Evolutionary conservation across 805 yeast species (phyloP), one percentile per base, ranked within the genome.

Genomic region (Scheffersomyces amazonensis): DNA sequence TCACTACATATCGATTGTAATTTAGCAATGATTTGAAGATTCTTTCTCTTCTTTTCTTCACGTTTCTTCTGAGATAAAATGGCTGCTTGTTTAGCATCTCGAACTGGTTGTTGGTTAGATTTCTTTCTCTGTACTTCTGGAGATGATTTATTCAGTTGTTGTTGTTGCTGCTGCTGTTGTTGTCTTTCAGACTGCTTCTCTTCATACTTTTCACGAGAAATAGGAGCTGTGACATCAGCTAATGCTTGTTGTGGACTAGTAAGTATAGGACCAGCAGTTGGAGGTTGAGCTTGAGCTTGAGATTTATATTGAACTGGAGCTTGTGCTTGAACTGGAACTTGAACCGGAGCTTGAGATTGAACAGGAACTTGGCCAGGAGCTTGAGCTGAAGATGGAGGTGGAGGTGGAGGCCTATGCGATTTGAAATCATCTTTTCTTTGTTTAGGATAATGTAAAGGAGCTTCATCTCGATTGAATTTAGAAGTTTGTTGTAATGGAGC

Each of bases 1-100:
- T 78, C 80, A 2, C 88, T 74, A 53, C 96, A 91, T 34, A 90
- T 90, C 28, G 80, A 78, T 39, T 76, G 71, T 35, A 93, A 69
- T 50, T 80, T 84, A 32, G 78, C 76, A 47, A 87, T 75, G 12
- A 87, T 81, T 52, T 85, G 87, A 35, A 75, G 79, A 49, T 87
- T 88, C 52, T 77, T 76, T 40, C 78, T 76, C 44, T 78, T 81
- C 57, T 87, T 82, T 36, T 86, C 86, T 54, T 87, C 96, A 34
- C 91, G 78, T 50, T 87, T 84, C 55, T 80, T 75, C 47, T 79
- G 86, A 2, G 76, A 75, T 46, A 64, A 59, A 46, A 71, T 64
- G 28, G 80, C 84, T 29, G 76, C 86, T 55, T 66, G 78, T 39
- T 68, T 69, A 11, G 75, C 69, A 44, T 69, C 78, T 27, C 78